Percentiles rank a stretch among this genome's conserved stretches.
Evolutionary conservation across 306 rosid genomes (phyloP).

Genomic region (Begonia masoniana): DNA sequence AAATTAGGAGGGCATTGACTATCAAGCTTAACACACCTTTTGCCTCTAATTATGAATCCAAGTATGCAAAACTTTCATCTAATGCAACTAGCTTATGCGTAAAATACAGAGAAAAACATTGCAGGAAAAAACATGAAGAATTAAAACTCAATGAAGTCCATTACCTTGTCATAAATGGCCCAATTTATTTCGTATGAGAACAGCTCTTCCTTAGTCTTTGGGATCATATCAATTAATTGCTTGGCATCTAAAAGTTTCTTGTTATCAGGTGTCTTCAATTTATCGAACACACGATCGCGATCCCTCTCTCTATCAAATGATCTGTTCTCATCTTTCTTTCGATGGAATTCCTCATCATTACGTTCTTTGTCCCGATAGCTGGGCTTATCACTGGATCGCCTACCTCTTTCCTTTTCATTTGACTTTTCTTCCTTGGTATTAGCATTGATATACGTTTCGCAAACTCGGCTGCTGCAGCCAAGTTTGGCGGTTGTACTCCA

Average conservation of each 20-base stretch:
- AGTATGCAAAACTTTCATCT: too few species aligned
- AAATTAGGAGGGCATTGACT: too few species aligned
- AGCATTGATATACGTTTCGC: constrained; percentile 68
- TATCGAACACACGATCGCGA: constrained; percentile 50
- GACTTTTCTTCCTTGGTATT: constrained; percentile 69
- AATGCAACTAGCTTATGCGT: too few species aligned
- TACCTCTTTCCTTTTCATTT: constrained; percentile 68
- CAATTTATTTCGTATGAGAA: constrained; percentile 88
- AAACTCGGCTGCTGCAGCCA: constrained; percentile 98
- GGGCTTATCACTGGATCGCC: constrained; percentile 61
- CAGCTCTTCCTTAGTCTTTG: constrained; percentile 91
- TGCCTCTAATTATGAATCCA: too few species aligned
- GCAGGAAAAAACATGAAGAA: neutral
- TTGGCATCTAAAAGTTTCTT: constrained; percentile 81
- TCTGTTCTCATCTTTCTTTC: constrained; percentile 54
- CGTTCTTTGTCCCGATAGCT: constrained; percentile 66
- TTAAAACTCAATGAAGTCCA: constrained; percentile 3
- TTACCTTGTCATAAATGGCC: constrained; percentile 83
- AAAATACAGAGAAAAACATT: too few species aligned
- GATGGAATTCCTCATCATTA: constrained; percentile 48
- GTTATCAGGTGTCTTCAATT: constrained; percentile 51
- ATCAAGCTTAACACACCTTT: too few species aligned
- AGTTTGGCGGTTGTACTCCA: constrained; percentile 65
- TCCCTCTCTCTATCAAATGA: constrained; percentile 44
- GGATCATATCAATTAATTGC: constrained; percentile 95